A percentile compares a stretch with the other conserved stretches of the same genome.
Conservation (phyloP, 2,329 filamentous ascomycete species). For the Trichoderma gracile region DNA sequence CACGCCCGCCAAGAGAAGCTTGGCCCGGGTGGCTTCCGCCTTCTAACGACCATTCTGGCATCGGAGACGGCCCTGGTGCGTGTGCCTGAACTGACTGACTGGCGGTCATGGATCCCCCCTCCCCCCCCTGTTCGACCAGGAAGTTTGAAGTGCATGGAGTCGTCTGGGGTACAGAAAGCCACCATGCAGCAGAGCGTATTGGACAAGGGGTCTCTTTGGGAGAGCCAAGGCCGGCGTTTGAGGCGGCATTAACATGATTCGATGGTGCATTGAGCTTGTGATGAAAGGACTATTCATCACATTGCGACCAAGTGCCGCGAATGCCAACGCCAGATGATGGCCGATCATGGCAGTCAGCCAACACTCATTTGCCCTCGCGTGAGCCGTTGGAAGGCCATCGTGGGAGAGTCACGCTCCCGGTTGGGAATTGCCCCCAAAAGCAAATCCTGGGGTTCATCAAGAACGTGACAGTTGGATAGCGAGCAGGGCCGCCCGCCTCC, state of each 20-base stretch:
- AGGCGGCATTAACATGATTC: conserved; percentile 22
- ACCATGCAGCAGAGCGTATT: conserved; percentile 4
- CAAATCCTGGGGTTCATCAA: conserved; percentile 3
- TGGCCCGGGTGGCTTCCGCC: conserved; percentile 17
- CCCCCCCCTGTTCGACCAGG: background rate
- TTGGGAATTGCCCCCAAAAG: background rate
- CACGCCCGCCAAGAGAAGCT: conserved; percentile 11
- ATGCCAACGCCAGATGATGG: conserved; percentile 20
- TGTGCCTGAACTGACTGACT: background rate
- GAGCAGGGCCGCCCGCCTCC: background rate
- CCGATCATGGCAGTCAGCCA: conserved; percentile 11
- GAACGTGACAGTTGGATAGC: conserved; percentile 10
- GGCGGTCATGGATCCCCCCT: background rate
- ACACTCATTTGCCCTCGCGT: conserved; percentile 4
- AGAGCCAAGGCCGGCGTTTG: conserved; percentile 16
- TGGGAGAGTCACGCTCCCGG: conserved; percentile 18
- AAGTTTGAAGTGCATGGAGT: background rate
- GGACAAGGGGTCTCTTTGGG: background rate
- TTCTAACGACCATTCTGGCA: background rate
- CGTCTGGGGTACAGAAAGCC: conserved; percentile 26
- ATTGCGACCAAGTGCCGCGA: background rate
- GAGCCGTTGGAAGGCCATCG: background rate
- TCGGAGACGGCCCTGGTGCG: background rate
- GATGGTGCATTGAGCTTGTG: conserved; percentile 21
- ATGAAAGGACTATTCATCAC: conserved; percentile 11